Evolutionary conservation across 495 filamentous ascomycete genomes (phyloP).

Genomic region (Pseudomonodictys pantanalensis): DNA sequence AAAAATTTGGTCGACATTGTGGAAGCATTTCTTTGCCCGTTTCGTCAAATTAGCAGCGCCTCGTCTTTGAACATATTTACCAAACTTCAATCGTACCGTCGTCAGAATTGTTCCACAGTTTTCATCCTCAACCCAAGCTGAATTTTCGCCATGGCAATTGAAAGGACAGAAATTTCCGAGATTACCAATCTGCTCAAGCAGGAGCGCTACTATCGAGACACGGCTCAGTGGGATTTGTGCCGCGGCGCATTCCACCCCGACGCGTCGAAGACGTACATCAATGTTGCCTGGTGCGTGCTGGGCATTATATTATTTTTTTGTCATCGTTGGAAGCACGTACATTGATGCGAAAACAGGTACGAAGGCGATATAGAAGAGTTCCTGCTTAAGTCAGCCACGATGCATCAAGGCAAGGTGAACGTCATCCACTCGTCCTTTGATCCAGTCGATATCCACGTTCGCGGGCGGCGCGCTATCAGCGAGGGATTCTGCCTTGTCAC

Average conservation of each 20-base stretch:
- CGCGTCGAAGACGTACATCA: slow-evolving; percentile 6
- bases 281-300: slow-evolving; percentile 4
- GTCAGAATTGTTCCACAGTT: neutral
- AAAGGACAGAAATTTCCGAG: neutral
- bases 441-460: slow-evolving; percentile 3
- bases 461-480: slow-evolving; percentile 2
- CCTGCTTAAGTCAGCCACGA: slow-evolving; percentile 2
- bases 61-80: too few species aligned
- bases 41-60: too few species aligned
- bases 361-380: slow-evolving; percentile 8
- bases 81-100: neutral
- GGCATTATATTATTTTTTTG: neutral
- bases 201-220: slow-evolving; percentile 7
- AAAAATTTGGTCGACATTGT: too few species aligned
- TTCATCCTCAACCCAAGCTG: neutral
- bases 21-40: too few species aligned
- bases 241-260: neutral
- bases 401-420: slow-evolving; percentile 8
- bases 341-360: neutral
- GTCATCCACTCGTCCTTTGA: slow-evolving; percentile 11
- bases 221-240: slow-evolving; percentile 10
- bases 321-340: neutral
- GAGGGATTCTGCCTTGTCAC: slow-evolving; percentile 7
- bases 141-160: neutral
- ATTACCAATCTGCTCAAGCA: slow-evolving; percentile 8